A percentile compares a stretch with the other conserved stretches of the same genome.
phyloP scores from a whole-genome alignment of 306 rosid genomes.

The Acacia crassicarpa region DNA sequence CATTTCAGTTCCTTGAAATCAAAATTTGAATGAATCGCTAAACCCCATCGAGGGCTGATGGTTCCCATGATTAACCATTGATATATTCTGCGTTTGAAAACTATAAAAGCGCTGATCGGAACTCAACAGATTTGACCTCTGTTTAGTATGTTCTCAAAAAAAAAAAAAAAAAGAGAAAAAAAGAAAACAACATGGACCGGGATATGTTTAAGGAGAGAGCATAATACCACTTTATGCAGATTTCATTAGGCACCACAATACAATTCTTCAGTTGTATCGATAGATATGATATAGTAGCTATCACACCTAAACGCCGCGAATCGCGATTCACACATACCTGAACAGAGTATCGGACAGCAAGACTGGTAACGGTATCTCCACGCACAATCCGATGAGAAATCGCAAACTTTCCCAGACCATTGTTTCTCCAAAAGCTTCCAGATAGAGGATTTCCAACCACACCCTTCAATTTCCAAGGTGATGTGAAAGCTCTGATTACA shows the following conservation, averaged over 20 bases:
- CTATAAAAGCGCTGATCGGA: not conserved
- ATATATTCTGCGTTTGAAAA: not conserved
- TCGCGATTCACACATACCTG: conserved; percentile 45
- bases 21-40: not conserved
- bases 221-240: not conserved
- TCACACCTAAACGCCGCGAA: not conserved
- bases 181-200: not conserved
- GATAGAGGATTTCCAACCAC: conserved; percentile 71
- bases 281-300: not conserved
- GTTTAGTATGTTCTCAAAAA: not conserved
- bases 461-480: conserved; percentile 71
- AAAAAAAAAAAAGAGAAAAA: not conserved
- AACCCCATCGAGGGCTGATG: not conserved
- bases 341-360: conserved; percentile 88
- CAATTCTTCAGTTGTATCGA: not conserved
- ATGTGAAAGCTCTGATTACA: conserved; percentile 49
- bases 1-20: not conserved
- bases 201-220: not conserved
- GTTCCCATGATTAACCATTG: not conserved
- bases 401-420: conserved; percentile 70
- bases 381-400: conserved; percentile 69
- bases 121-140: not conserved
- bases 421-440: conserved; percentile 92
- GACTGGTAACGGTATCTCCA: conserved; percentile 82
- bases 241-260: not conserved